Percentiles rank a stretch among this genome's conserved stretches.
These are phyloP conservation scores for Phaffia rhodozyma DNA, from an alignment of 1,284 basidiomycete species.

Conservation along the genomic window DNA sequence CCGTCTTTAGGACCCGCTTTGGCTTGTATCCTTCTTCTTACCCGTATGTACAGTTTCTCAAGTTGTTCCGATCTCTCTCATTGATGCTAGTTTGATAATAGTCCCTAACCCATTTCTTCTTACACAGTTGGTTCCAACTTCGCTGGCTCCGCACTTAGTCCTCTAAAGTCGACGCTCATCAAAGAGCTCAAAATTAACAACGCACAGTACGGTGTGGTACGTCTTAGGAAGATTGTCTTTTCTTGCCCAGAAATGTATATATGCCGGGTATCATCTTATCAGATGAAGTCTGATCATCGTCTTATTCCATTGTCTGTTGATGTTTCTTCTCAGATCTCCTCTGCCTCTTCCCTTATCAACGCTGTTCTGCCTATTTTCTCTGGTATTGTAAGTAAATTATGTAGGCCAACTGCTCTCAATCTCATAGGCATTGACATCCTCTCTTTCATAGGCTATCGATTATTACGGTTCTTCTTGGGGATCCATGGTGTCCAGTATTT, in stretches of 20 bases:
- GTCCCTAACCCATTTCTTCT: neutral
- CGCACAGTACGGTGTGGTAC: conserved; percentile 17
- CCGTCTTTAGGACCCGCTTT: neutral
- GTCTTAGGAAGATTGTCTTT: neutral
- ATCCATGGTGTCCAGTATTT: conserved; percentile 27
- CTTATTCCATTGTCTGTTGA: neutral
- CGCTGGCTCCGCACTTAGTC: conserved; percentile 6
- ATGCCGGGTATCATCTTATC: neutral
- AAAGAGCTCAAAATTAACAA: conserved; percentile 20
- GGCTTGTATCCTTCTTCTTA: conserved; percentile 15
- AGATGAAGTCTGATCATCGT: neutral
- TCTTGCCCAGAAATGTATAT: neutral
- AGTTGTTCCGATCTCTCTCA: neutral
- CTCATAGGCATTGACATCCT: neutral
- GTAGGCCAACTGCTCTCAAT: neutral
- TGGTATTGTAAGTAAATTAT: conserved; percentile 38
- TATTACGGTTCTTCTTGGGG: conserved; percentile 16
- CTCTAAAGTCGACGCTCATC: conserved; percentile 19
- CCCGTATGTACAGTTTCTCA: conserved; percentile 4
- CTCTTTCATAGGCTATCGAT: conserved; percentile 15
- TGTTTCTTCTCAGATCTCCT: conserved; percentile 14
- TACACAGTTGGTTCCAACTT: conserved; percentile 12
- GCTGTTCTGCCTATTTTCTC: conserved; percentile 35
- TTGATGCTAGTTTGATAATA: neutral
- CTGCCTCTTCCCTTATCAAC: conserved; percentile 22